A percentile compares a stretch with the other conserved stretches of the same genome.
Evolutionary conservation across 169 alveolate species (phyloP).

Genomic region (Plasmodium yoelii): DNA sequence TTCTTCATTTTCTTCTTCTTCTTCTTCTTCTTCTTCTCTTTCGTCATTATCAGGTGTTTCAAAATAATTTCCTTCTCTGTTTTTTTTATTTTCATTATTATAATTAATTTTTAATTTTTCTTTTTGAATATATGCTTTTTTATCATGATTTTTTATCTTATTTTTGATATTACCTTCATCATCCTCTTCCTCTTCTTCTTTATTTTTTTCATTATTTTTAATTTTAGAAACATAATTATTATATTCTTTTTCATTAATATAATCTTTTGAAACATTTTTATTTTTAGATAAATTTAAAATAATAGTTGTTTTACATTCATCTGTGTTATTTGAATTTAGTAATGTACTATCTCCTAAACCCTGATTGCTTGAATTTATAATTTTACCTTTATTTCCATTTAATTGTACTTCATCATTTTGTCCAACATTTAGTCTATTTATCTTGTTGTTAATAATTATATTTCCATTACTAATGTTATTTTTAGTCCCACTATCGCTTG

Average conservation of each 20-base stretch:
- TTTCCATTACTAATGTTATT: not conserved
- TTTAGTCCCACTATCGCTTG: not conserved
- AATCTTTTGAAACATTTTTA: conserved; percentile 21
- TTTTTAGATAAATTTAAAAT: conserved; percentile 27
- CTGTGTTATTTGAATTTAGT: conserved; percentile 37
- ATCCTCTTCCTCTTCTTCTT: not conserved
- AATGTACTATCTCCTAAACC: conserved; percentile 25
- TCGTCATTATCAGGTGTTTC: not conserved
- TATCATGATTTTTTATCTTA: not conserved
- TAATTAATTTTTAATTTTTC: not conserved
- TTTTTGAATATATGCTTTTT: not conserved
- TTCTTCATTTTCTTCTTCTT: not conserved
- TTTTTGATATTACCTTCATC: conserved; percentile 8
- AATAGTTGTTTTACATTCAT: conserved; percentile 52
- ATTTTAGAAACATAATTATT: conserved; percentile 6
- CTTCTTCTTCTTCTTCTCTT: not conserved
- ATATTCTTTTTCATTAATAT: conserved; percentile 51
- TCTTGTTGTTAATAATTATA: not conserved
- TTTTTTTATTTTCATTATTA: not conserved
- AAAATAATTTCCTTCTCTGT: not conserved
- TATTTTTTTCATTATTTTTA: conserved; percentile 13
- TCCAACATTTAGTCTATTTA: not conserved
- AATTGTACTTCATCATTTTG: not conserved
- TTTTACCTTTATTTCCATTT: conserved; percentile 10
- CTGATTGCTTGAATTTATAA: conserved; percentile 10